Conservation (phyloP, 1,139 yeast genomes). For the Yamadazyma triangularis region DNA sequence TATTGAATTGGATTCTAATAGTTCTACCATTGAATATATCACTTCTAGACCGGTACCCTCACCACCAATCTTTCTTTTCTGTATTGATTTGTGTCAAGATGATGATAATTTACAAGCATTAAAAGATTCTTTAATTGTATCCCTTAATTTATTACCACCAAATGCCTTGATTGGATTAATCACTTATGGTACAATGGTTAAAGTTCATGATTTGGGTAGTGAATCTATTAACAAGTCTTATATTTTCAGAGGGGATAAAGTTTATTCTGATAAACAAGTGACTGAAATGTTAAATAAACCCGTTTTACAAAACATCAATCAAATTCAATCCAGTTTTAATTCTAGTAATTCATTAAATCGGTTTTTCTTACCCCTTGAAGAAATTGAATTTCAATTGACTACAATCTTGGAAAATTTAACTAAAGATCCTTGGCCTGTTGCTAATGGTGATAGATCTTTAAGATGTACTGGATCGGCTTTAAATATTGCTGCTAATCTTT, state of each 20-base stretch:
- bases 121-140: constrained; percentile 79
- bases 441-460: constrained; percentile 80
- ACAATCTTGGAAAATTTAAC: constrained; percentile 74
- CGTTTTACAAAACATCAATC: constrained; percentile 21
- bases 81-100: constrained; percentile 92
- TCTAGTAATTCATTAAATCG: constrained; percentile 53
- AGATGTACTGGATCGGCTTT: constrained; percentile 94
- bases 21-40: constrained; percentile 90
- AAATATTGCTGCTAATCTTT: constrained; percentile 74
- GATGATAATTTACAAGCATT: constrained; percentile 86
- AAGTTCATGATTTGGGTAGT: constrained; percentile 87
- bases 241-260: constrained; percentile 92
- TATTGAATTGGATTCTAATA: constrained; percentile 69
- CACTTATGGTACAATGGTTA: constrained; percentile 93
- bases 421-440: constrained; percentile 90
- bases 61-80: constrained; percentile 92
- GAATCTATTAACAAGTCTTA: constrained; percentile 73
- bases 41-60: constrained; percentile 82
- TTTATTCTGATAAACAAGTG: constrained; percentile 71
- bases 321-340: too few species aligned
- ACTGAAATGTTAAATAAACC: constrained; percentile 67
- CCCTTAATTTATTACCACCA: constrained; percentile 83
- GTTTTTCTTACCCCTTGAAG: constrained; percentile 81
- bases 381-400: constrained; percentile 83
- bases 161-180: constrained; percentile 89